Evolutionary conservation across 164 flowering plant species (phyloP), one percentile per base, ranked within the genome.

Genomic region (Cinnamomum chago): DNA sequence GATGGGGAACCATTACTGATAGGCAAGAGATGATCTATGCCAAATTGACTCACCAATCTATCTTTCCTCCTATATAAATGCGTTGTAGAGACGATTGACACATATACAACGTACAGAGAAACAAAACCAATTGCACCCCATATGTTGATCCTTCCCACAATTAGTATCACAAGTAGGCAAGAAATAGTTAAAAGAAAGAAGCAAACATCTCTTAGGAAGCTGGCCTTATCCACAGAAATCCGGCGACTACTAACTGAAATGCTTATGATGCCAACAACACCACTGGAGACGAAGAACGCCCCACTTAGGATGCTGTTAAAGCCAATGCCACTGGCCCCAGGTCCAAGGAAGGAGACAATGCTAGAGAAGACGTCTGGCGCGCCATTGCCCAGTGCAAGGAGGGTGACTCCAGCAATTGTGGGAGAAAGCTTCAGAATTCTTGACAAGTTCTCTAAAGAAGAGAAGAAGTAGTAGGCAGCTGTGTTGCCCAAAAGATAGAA

Each of bases 331-430:
- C 72, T 52, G 1, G 84, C 77, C 25, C 80, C 88, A 14, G 67
- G 51, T 1, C 88, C 88, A 70, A 79, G 77, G 71, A 93, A 90
- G 27, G 97, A 87, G 27, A 85, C 96, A 0, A 90, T 76, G 74
- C 87, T 85, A 7, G 94, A 62, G 72, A 93, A 93, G n/a, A 93
- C 86, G 81, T 93, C 97, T 0, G 93, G 89, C 0, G 97, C 94
- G 0, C 97, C 97, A 72, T 93, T 93, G 6, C 97, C 97, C 2
- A 93, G 83, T 0, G 97, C 86, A 50, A 93, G 89, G 52, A 93
- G 87, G n/a, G 96, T 90, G 17, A 88, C 92, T 4, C 97, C 96
- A 65, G 94, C 92, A 12, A 93, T 80, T 0, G 93, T 81, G 1
- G 97, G 97, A 30, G 97, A 84, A 60, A 93, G 76, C 2, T 80